A percentile compares a stretch with the other conserved stretches of the same genome.
phyloP scores from a whole-genome alignment of 495 filamentous ascomycete genomes.

The Penicillium pancosmium region DNA sequence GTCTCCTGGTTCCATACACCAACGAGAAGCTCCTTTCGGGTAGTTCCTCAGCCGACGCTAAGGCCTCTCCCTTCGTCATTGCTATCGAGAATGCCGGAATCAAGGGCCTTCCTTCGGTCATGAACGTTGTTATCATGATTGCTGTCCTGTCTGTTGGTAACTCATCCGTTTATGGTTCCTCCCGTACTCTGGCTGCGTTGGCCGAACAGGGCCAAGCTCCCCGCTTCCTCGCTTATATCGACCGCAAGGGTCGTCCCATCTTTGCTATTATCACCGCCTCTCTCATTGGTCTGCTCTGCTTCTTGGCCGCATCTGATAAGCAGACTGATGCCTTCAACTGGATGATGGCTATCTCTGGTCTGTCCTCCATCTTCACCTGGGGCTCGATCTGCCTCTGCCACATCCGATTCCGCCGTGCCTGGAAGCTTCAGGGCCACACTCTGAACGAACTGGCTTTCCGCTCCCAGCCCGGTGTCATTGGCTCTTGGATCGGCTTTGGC shows the following conservation, averaged over 20 bases:
- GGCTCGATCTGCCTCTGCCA: slow-evolving; percentile 84
- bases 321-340: slow-evolving; percentile 73
- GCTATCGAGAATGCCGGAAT: slow-evolving; percentile 83
- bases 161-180: slow-evolving; percentile 83
- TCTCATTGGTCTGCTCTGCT: slow-evolving; percentile 73
- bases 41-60: slow-evolving; percentile 60
- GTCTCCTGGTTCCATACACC: slow-evolving; percentile 72
- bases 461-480: slow-evolving; percentile 77
- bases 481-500: slow-evolving; percentile 80
- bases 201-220: slow-evolving; percentile 87
- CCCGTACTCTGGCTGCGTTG: slow-evolving; percentile 81
- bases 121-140: slow-evolving; percentile 90
- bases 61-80: slow-evolving; percentile 87
- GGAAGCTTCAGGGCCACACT: slow-evolving; percentile 68
- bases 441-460: slow-evolving; percentile 78
- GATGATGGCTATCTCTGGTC: slow-evolving; percentile 87
- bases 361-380: slow-evolving; percentile 94
- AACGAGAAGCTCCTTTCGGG: slow-evolving; percentile 61
- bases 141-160: slow-evolving; percentile 88
- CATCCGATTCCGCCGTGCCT: slow-evolving; percentile 88
- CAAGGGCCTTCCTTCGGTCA: slow-evolving; percentile 71
- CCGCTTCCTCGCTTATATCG: slow-evolving; percentile 74
- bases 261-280: slow-evolving; percentile 71
- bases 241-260: slow-evolving; percentile 80
- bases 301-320: slow-evolving; percentile 68